Percentiles rank a stretch among this genome's conserved stretches.
phyloP scores from a whole-genome alignment of 1,139 yeast species.

The Taphrina populina region DNA sequence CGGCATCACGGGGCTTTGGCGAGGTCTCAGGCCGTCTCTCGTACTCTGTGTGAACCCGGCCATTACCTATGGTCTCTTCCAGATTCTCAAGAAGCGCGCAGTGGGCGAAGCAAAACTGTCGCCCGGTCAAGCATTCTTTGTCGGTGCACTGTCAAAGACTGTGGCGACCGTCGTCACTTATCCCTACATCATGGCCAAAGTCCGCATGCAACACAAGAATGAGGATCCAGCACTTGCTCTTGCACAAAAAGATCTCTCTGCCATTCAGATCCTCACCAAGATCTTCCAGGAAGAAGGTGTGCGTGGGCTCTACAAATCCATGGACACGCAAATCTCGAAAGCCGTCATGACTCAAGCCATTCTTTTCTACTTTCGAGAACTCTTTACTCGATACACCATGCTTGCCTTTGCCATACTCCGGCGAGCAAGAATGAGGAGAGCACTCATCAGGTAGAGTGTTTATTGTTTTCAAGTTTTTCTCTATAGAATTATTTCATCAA shows the following conservation, averaged over 20 bases:
- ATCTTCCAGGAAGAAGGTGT: constrained; percentile 56
- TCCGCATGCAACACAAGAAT: constrained; percentile 65
- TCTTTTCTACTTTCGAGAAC: constrained; percentile 74
- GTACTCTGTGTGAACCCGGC: constrained; percentile 81
- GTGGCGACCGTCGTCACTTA: constrained; percentile 79
- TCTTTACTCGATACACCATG: constrained; percentile 31
- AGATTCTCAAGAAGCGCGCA: constrained; percentile 60
- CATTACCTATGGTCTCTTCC: constrained; percentile 81
- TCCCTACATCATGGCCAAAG: constrained; percentile 82
- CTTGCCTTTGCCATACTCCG: constrained; percentile 24
- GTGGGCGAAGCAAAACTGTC: constrained; percentile 54
- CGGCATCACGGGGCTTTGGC: constrained; percentile 75
- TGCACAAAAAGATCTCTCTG: constrained; percentile 50
- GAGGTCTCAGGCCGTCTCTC: constrained; percentile 76
- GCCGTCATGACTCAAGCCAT: constrained; percentile 85
- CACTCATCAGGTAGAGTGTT: too few relatives aligned
- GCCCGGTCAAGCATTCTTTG: constrained; percentile 66
- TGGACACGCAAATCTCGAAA: constrained; percentile 75
- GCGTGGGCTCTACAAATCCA: constrained; percentile 67
- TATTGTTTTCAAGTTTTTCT: too few relatives aligned
- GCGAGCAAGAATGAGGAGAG: constrained; percentile 12
- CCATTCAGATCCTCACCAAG: constrained; percentile 56
- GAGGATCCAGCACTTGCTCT: constrained; percentile 36
- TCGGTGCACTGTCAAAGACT: constrained; percentile 78
- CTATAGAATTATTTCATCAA: too few relatives aligned